Evolutionary conservation across 495 filamentous ascomycete species (phyloP).

Genomic region (Clavariopsis aquatica): DNA sequence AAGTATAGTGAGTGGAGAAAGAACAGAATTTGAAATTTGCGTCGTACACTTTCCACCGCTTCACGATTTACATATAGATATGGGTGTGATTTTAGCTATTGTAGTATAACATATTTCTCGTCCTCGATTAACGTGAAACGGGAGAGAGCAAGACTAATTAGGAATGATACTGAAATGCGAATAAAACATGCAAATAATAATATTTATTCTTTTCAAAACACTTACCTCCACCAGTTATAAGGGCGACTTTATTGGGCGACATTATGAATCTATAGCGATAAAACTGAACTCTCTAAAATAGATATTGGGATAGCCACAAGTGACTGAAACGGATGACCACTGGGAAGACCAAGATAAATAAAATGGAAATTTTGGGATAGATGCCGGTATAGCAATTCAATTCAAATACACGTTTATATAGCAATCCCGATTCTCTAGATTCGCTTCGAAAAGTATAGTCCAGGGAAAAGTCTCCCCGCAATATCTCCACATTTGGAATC

Average conservation of each 20-base stretch:
- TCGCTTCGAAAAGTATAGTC: neutral
- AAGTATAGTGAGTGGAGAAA: too few species aligned
- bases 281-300: neutral
- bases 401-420: neutral
- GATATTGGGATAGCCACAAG: neutral
- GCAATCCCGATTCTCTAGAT: neutral
- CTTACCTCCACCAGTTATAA: slow-evolving; percentile 39
- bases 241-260: slow-evolving; percentile 24
- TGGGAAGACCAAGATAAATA: neutral
- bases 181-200: neutral
- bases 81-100: neutral
- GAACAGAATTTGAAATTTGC: too few species aligned
- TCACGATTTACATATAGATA: too few species aligned
- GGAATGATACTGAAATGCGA: neutral
- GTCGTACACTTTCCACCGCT: too few species aligned
- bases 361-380: neutral
- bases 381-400: neutral
- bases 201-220: neutral
- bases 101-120: neutral
- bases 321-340: too few species aligned
- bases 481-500: slow-evolving; percentile 16
- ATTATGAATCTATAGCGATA: neutral
- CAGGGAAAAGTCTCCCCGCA: slow-evolving; percentile 10
- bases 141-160: neutral
- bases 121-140: neutral